Conservation (phyloP, 331 rosid genomes). For the Rhamnella rubrinervis region DNA sequence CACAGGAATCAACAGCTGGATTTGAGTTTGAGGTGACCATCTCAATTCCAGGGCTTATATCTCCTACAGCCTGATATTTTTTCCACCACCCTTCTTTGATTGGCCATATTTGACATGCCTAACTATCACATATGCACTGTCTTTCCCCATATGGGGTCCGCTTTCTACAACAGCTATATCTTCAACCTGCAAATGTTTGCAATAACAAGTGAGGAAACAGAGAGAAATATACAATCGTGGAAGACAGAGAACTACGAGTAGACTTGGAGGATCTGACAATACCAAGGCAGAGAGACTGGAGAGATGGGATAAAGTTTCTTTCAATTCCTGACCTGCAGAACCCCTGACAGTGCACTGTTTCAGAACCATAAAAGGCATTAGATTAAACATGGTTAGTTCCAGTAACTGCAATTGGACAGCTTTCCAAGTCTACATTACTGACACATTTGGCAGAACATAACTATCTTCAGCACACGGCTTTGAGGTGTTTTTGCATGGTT, state of each 20-base stretch:
- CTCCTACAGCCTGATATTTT: slow-evolving; percentile 34
- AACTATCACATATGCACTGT: slow-evolving; percentile 59
- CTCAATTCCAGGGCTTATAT: slow-evolving; percentile 7
- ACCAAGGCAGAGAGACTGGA: slow-evolving; percentile 70
- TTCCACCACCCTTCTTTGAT: slow-evolving; percentile 56
- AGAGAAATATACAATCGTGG: slow-evolving; percentile 1
- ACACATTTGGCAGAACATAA: too few species aligned
- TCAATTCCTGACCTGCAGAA: slow-evolving; percentile 43
- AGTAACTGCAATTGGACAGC: not conserved
- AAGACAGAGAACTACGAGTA: slow-evolving; percentile 23
- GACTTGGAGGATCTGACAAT: slow-evolving; percentile 25
- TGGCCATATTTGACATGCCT: slow-evolving; percentile 76
- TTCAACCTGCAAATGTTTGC: slow-evolving; percentile 58
- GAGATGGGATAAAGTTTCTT: slow-evolving; percentile 49
- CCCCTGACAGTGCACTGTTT: slow-evolving; percentile 67
- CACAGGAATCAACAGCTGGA: slow-evolving; percentile 19
- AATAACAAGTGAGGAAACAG: slow-evolving; percentile 21
- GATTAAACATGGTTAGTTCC: not conserved
- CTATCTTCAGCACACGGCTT: too few species aligned
- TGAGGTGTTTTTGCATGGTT: too few species aligned
- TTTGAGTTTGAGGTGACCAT: slow-evolving; percentile 2
- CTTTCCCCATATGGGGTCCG: slow-evolving; percentile 55
- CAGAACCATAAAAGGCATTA: not conserved
- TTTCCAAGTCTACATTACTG: not conserved
- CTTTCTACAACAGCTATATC: slow-evolving; percentile 66